Evolutionary conservation across 2,329 filamentous ascomycete genomes (phyloP).

Genomic region (Arthrobotrys entomopaga): DNA sequence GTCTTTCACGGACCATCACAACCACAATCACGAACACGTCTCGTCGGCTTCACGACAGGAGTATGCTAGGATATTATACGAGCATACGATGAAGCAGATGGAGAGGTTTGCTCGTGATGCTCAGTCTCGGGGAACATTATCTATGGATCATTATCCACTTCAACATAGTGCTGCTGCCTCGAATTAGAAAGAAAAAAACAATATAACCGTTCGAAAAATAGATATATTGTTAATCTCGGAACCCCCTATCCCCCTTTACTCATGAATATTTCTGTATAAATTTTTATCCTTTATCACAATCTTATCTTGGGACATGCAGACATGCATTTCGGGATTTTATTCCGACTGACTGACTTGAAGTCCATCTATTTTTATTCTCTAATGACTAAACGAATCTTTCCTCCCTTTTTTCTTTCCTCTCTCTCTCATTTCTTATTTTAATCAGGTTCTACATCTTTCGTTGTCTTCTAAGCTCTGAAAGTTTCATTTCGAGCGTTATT

Average conservation of each 20-base stretch:
- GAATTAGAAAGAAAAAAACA: slow-evolving; percentile 23
- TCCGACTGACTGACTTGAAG: neutral
- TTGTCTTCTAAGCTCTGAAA: neutral
- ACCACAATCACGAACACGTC: slow-evolving; percentile 3
- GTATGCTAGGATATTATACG: slow-evolving; percentile 52
- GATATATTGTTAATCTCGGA: too few species aligned
- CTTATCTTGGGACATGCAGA: too few species aligned
- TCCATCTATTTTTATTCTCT: neutral
- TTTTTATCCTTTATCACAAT: too few species aligned
- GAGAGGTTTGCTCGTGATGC: slow-evolving; percentile 49
- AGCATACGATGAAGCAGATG: slow-evolving; percentile 55
- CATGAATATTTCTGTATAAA: too few species aligned
- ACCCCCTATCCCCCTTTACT: too few species aligned
- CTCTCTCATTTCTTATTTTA: too few species aligned
- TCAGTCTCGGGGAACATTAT: slow-evolving; percentile 36
- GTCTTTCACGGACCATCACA: slow-evolving; percentile 20
- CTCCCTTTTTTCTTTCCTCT: neutral
- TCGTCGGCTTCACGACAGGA: slow-evolving; percentile 35
- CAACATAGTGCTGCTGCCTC: slow-evolving; percentile 37
- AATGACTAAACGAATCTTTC: neutral
- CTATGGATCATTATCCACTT: slow-evolving; percentile 34
- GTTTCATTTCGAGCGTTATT: too few species aligned
- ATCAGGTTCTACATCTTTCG: neutral
- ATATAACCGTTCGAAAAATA: too few species aligned
- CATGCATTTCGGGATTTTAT: too few species aligned